Conservation (phyloP, 164 flowering plant genomes). For the Liquidambar formosana region DNA sequence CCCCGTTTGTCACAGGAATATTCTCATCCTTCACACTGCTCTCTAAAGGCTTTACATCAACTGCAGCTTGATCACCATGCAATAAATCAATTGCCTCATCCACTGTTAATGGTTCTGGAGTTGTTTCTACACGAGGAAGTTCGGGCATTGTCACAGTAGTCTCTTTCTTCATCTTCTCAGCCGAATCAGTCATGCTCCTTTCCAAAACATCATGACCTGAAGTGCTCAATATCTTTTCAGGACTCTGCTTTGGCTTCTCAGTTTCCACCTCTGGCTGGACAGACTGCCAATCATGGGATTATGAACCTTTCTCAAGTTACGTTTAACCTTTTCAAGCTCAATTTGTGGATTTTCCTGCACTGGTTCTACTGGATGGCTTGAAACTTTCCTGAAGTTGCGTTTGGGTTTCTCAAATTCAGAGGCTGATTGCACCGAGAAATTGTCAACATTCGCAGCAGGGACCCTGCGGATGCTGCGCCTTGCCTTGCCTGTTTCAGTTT, state of each 20-base stretch:
- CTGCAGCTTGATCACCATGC: conserved; percentile 22
- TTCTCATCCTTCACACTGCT: conserved; percentile 38
- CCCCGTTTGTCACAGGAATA: conserved; percentile 34
- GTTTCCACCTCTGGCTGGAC: conserved; percentile 39
- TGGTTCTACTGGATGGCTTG: conserved; percentile 43
- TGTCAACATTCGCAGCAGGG: conserved; percentile 45
- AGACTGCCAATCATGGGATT: conserved; percentile 36
- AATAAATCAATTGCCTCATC: conserved; percentile 17
- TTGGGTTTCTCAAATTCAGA: conserved; percentile 68
- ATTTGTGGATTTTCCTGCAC: conserved; percentile 56
- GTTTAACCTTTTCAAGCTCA: conserved; percentile 77
- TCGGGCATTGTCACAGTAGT: conserved; percentile 17
- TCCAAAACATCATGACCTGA: conserved; percentile 25
- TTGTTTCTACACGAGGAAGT: conserved; percentile 27
- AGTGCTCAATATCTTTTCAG: conserved; percentile 28
- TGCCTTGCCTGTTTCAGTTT: conserved; percentile 45
- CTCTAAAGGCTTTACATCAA: conserved; percentile 40
- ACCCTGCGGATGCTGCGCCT: conserved; percentile 57
- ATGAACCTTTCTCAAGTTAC: conserved; percentile 66
- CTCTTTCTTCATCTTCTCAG: conserved; percentile 42
- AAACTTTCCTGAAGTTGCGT: conserved; percentile 47
- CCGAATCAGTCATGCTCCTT: conserved; percentile 7
- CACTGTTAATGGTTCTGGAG: conserved; percentile 17
- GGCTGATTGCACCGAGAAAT: conserved; percentile 30
- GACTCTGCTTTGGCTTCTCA: conserved; percentile 48